Conservation (phyloP, 495 filamentous ascomycete species). For the Staphylotrichum tortipilum region DNA sequence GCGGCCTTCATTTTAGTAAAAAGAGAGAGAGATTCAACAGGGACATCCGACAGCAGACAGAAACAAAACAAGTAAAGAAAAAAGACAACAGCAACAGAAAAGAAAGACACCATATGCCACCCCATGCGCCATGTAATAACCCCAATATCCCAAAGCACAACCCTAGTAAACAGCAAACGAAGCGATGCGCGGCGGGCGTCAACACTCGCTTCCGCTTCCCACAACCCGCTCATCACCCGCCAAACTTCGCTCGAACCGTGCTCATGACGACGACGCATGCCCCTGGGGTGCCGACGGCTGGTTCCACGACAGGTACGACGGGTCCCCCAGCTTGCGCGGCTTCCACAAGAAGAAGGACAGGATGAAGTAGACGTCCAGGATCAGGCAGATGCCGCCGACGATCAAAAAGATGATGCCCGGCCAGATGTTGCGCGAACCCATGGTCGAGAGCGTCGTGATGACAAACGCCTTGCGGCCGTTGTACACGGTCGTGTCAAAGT, state of each 20-base stretch:
- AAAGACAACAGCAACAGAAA: constrained; percentile 1
- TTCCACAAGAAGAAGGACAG: constrained; percentile 75
- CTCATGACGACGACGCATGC: constrained; percentile 12
- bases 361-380: constrained; percentile 82
- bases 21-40: neutral
- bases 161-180: constrained; percentile 4
- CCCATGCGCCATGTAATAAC: constrained; percentile 12
- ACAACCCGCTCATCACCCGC: neutral
- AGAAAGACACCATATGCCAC: constrained; percentile 6
- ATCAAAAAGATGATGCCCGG: constrained; percentile 94
- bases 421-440: constrained; percentile 93
- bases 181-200: too few relatives aligned
- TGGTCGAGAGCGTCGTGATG: constrained; percentile 84
- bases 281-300: constrained; percentile 58
- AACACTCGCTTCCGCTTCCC: neutral
- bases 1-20: neutral
- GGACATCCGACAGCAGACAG: neutral
- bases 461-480: constrained; percentile 91
- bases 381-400: constrained; percentile 83
- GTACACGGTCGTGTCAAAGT: constrained; percentile 72
- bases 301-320: constrained; percentile 96
- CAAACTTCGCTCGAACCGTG: too few relatives aligned
- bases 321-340: constrained; percentile 94
- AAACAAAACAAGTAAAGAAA: neutral
- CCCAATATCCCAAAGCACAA: constrained; percentile 13